These are phyloP conservation scores for Aphanomyces euteiches DNA, from an alignment of 352 stramenopile species.

Conservation along the genomic window DNA sequence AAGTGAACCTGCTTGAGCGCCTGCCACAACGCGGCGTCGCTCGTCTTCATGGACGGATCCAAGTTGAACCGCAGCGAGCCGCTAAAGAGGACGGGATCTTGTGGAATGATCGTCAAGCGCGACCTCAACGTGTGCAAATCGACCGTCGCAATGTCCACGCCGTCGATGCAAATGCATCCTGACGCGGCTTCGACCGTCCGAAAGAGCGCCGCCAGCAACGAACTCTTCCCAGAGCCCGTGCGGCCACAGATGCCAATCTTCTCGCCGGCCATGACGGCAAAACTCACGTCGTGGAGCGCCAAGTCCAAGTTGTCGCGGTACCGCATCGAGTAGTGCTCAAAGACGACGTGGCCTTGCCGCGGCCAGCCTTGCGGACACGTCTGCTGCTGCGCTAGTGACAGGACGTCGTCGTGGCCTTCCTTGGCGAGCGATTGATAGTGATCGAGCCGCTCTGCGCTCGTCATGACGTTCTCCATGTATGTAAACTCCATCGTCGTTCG, in stretches of 20 bases:
- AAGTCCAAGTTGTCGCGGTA: constrained; percentile 38
- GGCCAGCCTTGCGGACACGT: constrained; percentile 42
- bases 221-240: constrained; percentile 62
- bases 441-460: constrained; percentile 83
- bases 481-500: constrained; percentile 20
- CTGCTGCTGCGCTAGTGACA: constrained; percentile 20
- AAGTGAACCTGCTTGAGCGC: constrained; percentile 88
- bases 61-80: constrained; percentile 71
- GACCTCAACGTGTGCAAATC: constrained; percentile 54
- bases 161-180: constrained; percentile 90
- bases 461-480: constrained; percentile 91
- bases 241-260: constrained; percentile 41
- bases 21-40: constrained; percentile 86
- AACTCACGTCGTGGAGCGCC: constrained; percentile 18
- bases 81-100: constrained; percentile 74
- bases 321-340: constrained; percentile 57
- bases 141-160: constrained; percentile 74
- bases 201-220: constrained; percentile 41
- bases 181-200: constrained; percentile 35
- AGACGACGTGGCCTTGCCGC: constrained; percentile 57
- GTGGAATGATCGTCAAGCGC: constrained; percentile 77
- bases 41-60: constrained; percentile 52
- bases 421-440: constrained; percentile 50
- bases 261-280: constrained; percentile 20
- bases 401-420: constrained; percentile 35